phyloP scores from a whole-genome alignment of 2,329 filamentous ascomycete species.

The Rutstroemia sp. region DNA sequence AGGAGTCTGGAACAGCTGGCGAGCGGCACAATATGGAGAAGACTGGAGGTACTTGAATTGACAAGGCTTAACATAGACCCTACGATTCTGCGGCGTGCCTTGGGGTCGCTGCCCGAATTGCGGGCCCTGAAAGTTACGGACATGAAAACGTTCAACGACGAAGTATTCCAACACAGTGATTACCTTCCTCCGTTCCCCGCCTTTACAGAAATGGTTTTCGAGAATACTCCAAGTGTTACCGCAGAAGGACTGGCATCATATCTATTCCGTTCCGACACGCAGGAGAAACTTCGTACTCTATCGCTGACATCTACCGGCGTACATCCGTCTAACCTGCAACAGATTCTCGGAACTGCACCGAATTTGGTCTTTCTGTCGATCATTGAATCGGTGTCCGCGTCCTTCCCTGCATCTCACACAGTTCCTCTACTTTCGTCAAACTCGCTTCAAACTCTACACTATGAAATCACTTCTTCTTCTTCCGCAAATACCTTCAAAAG shows the following conservation, averaged over 20 bases:
- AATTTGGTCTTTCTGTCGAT: constrained; percentile 43
- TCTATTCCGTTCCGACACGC: constrained; percentile 53
- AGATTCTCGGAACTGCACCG: constrained; percentile 35
- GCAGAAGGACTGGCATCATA: constrained; percentile 62
- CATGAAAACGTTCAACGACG: constrained; percentile 65
- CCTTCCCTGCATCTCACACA: constrained; percentile 45
- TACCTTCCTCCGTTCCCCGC: constrained; percentile 67
- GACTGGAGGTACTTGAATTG: constrained; percentile 67
- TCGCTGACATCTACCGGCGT: constrained; percentile 68
- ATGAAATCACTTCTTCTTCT: constrained; percentile 64
- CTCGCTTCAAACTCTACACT: constrained; percentile 67
- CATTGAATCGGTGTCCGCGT: constrained; percentile 45
- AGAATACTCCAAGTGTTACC: constrained; percentile 65
- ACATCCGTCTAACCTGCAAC: constrained; percentile 37
- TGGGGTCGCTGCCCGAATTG: constrained; percentile 59
- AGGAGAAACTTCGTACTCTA: constrained; percentile 56
- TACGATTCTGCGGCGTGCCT: constrained; percentile 59
- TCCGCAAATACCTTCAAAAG: constrained; percentile 49
- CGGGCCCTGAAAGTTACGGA: constrained; percentile 69
- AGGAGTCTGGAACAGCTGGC: constrained; percentile 65
- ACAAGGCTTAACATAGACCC: constrained; percentile 63
- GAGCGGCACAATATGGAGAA: constrained; percentile 57
- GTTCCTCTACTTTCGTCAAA: constrained; percentile 60
- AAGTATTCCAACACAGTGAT: constrained; percentile 60
- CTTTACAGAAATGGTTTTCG: constrained; percentile 65